Base-by-base conservation (phyloP, 495 filamentous ascomycete species). In the Aspergillus indologenus region DNA sequence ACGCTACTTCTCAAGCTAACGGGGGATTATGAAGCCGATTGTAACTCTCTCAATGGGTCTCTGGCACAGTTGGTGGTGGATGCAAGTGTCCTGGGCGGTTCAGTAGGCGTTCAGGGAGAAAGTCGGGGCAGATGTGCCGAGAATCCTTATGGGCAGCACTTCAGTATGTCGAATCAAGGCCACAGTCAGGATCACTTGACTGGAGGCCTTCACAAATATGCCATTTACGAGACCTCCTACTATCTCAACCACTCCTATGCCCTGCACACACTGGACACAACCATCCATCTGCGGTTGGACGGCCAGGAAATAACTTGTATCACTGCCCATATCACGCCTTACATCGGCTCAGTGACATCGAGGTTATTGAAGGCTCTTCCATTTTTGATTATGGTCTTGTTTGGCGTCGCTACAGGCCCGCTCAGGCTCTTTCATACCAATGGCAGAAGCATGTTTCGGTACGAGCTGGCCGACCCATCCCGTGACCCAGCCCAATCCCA, bases 371-470 rank as follows among this genome's bases (percentile, higher is more conserved):
- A 56, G 17, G 45, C 17, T 5, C 4, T 59, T 42, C 62, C 62
- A 17, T n/a, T 61, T 11, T 17, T 45, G 19, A 56, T 61, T 7
- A 61, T 65, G 58, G 7, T 61, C 12, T 23, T 65, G 1, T 54
- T 58, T 0, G 62, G 58, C 2, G 17, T 61, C 1, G 51, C 55
- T 1, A 53, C 58, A 6, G 58, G 40, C n/a, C 50, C 43, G 1
- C 17, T 60, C 7, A 53, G 15, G 21, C 43, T 43, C 0, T 48
- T n/a, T 44, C 48, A 53, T n/a, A 49, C 8, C n/a, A 53, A 57
- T 20, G 50, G 53, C 26, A 21, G 52, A 17, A 61, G 62, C 34
- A 56, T 54, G 9, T 65, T 65, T 18, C 58, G 62, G 1, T 60
- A 65, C 24, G 62, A 65, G 31, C 18, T 60, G 6, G 51, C 53